Evolutionary conservation across 177 flowering plant genomes (phyloP), one percentile per base, ranked within the genome.

Genomic region (Vitis hybrid): DNA sequence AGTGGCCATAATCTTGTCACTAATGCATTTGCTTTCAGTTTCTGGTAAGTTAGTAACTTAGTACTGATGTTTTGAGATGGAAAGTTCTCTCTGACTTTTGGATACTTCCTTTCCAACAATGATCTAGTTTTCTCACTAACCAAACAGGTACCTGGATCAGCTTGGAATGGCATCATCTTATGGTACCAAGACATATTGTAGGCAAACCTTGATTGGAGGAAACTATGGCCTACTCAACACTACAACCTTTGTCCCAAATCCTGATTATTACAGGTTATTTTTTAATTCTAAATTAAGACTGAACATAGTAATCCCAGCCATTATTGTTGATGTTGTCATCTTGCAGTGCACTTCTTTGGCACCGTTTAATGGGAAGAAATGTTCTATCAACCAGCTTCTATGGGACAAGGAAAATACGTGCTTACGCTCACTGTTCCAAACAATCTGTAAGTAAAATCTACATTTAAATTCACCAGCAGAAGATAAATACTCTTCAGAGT

Each of bases 271-370:
- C 84, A 87, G 97, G 97, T 90, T 59, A 32, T 19, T 51, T 34
- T 40, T 40, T 7, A 40, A 40, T 40, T 40, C 21, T 60, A 23
- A 60, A 10, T 19, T 17, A 57, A 57, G 23, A 19, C 10, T 17
- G 0, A 57, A 14, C 19, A 60, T 23, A 30, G 14, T 23, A 26
- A 26, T 19, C 21, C 0, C 15, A 23, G 0, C 0, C 34, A 30
- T 40, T 40, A 0, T 40, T 40, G 8, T 40, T 40, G 45, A 40
- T 40, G 45, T 40, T 5, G 45, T 40, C 45, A 0, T 56, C 64
- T 23, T 75, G 65, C 87, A 92, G 97, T 77, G 96, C 97, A 50
- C 96, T 92, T 79, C 89, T 92, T 52, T 92, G 96, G 96, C 90
- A 89, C 67, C 82, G 83, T 23, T 69, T 92, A 50, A 92, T 92